Evolutionary conservation across 371 early-diverging fungal genomes (phyloP), one percentile per base, ranked within the genome.

Genomic region (Mucor irregularis): DNA sequence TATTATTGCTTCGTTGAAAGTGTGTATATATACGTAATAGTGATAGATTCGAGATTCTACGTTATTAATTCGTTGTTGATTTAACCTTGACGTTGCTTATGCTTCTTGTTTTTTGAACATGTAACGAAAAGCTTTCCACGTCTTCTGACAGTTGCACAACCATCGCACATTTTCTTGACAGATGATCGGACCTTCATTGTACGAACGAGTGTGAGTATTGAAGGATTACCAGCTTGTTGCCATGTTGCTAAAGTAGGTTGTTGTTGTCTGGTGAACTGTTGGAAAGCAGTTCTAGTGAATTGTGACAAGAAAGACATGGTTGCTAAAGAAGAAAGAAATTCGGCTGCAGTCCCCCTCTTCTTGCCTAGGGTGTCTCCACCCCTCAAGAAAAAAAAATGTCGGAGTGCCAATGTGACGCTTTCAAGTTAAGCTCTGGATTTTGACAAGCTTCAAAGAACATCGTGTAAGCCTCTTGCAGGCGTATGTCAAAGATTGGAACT

Each of bases 31-130:
- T 45, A 14, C n/a, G n/a, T n/a, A 40, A 40, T 13, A 35, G 11
- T 5, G n/a, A n/a, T 14, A 13, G 11, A 38, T 17, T 38, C 39
- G 6, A 38, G n/a, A 17, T 38, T n/a, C 39, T n/a, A n/a, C n/a
- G n/a, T n/a, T n/a, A n/a, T n/a, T n/a, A n/a, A n/a, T 37, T 39
- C 21, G 9, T 39, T 19, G 2, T 19, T 38, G 9, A 13, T 73
- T 78, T 84, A 91, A 39, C 90, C 90, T 76, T 90, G 90, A 56
- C 90, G 77, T 69, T 91, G 92, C 81, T 91, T 91, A 68, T 91
- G 92, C 74, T 90, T 90, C 61, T 83, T 83, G 69, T 90, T 84
- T 71, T 86, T 85, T 76, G 76, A 87, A 74, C 92, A 92, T 16
- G 87, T 77, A 25, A 92, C 89, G 71, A 81, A 92, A 21, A 90